These are phyloP conservation scores for Aspergillus costaricaensis DNA, from an alignment of 2,329 filamentous ascomycete species.

Conservation along the genomic window DNA sequence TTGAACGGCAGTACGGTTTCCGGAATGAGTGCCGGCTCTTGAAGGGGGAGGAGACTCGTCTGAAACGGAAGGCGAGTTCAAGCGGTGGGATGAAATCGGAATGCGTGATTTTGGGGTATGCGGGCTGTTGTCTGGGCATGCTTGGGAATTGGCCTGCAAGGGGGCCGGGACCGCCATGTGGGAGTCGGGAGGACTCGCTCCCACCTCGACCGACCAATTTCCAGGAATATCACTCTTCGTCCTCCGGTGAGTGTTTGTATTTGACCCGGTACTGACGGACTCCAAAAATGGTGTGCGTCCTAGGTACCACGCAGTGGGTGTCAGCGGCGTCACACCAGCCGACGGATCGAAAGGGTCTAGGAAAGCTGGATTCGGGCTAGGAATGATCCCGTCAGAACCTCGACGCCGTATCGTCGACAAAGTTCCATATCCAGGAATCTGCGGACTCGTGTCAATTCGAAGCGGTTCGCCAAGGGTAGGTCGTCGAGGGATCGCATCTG, in stretches of 20 bases:
- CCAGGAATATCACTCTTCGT: slow-evolving; percentile 61
- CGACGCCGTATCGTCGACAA: slow-evolving; percentile 57
- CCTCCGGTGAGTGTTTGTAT: slow-evolving; percentile 38
- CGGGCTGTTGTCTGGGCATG: slow-evolving; percentile 30
- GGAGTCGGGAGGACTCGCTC: slow-evolving; percentile 31
- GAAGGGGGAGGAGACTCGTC: slow-evolving; percentile 41
- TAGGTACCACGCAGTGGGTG: slow-evolving; percentile 68
- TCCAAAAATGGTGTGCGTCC: slow-evolving; percentile 49
- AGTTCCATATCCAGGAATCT: slow-evolving; percentile 61
- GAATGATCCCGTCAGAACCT: slow-evolving; percentile 71
- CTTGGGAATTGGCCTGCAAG: slow-evolving; percentile 32
- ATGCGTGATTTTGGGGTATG: slow-evolving; percentile 49
- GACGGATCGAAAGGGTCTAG: slow-evolving; percentile 39
- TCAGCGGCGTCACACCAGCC: slow-evolving; percentile 60
- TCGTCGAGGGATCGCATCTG: slow-evolving; percentile 47
- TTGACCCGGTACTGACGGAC: slow-evolving; percentile 34
- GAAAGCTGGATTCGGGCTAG: slow-evolving; percentile 51
- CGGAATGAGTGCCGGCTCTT: slow-evolving; percentile 38
- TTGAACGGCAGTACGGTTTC: slow-evolving; percentile 29
- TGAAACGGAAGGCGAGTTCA: slow-evolving; percentile 44
- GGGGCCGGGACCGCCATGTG: slow-evolving; percentile 39
- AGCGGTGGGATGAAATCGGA: slow-evolving; percentile 45
- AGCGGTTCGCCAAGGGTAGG: slow-evolving; percentile 76
- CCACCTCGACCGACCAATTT: slow-evolving; percentile 28
- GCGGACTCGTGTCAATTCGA: slow-evolving; percentile 57